A percentile compares a stretch with the other conserved stretches of the same genome.
phyloP scores from a whole-genome alignment of 305 asterid species.

The Withania somnifera region DNA sequence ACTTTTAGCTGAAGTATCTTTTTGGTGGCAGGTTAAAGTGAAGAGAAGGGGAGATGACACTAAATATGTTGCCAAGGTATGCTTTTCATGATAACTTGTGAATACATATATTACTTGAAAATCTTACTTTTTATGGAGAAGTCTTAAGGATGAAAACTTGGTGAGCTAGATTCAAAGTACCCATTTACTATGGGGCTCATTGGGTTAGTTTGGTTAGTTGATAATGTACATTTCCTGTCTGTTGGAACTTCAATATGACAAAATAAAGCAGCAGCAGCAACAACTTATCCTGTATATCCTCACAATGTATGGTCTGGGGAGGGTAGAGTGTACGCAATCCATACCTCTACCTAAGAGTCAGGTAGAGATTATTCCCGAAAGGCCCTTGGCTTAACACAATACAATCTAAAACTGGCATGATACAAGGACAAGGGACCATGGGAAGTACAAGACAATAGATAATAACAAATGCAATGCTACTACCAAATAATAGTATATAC shows the following conservation, averaged over 20 bases:
- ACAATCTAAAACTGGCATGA: no score
- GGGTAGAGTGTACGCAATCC: no score
- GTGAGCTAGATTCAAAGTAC: not conserved
- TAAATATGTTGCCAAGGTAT: conserved; percentile 87
- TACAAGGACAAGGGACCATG: no score
- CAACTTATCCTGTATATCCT: no score
- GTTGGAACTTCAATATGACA: not conserved
- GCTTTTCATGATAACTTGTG: conserved; percentile 4
- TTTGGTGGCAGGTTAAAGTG: conserved; percentile 64
- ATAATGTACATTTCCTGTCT: not conserved
- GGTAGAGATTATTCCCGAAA: no score
- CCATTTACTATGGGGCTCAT: not conserved
- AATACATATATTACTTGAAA: not conserved
- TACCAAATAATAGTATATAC: no score
- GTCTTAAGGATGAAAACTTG: not conserved
- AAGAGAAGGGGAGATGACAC: conserved; percentile 88
- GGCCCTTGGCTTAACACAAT: no score
- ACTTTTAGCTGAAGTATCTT: conserved; percentile 3
- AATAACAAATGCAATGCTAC: no score
- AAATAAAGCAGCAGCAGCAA: not conserved
- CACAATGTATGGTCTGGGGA: no score
- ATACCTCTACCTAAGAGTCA: no score
- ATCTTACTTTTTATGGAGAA: not conserved
- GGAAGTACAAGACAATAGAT: no score
- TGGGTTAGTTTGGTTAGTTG: not conserved